These are phyloP conservation scores for Tulasnella sp. DNA, from an alignment of 768 basidiomycete genomes.

Conservation along the genomic window DNA sequence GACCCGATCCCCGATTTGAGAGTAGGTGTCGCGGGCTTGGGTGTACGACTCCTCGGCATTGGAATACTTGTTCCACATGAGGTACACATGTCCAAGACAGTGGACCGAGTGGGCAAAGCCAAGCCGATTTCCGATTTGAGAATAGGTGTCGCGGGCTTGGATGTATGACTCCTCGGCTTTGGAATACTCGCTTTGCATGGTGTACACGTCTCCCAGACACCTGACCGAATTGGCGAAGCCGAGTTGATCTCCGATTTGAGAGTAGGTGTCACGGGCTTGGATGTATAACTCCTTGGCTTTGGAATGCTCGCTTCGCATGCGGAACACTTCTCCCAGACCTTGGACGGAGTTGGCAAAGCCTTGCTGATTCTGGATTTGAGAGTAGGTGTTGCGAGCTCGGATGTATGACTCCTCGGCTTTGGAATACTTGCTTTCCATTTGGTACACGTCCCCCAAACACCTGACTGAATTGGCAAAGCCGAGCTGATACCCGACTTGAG, in stretches of 20 bases:
- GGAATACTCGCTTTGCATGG: not conserved
- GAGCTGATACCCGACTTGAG: not conserved
- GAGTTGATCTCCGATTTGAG: not conserved
- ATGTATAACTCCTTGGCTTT: not conserved
- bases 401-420: not conserved
- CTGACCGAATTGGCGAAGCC: not conserved
- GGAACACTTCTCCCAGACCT: not conserved
- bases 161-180: not conserved
- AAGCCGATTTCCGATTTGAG: not conserved
- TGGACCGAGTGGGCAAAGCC: not conserved
- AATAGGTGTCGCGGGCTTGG: not conserved
- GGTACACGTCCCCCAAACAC: not conserved
- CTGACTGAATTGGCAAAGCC: not conserved
- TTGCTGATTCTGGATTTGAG: not conserved
- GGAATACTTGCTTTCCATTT: not conserved
- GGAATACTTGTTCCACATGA: not conserved
- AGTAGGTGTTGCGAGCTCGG: not conserved
- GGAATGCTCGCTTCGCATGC: not conserved
- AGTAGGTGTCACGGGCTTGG: not conserved
- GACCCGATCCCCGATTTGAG: not conserved
- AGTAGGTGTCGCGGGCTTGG: not conserved
- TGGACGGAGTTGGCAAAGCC: not conserved
- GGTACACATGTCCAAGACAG: not conserved
- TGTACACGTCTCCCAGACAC: not conserved
- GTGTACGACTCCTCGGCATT: not conserved